Evolutionary conservation across 306 rosid species (phyloP).

Genomic region (Comarum palustre): DNA sequence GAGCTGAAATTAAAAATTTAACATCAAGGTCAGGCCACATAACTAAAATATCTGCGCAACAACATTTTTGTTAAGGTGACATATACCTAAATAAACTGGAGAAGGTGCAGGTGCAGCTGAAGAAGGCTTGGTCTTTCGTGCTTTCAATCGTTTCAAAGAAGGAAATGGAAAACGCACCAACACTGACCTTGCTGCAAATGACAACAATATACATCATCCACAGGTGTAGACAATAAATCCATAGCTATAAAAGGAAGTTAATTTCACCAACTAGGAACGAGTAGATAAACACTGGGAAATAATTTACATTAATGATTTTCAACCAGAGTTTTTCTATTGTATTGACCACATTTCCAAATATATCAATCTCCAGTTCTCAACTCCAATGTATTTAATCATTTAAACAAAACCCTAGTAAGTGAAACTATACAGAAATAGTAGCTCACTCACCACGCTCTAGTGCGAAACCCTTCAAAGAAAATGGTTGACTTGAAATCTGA

Average conservation of each 20-base stretch:
- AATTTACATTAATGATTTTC: not conserved
- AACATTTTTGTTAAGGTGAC: conserved; percentile 1
- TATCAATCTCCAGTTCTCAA: not conserved
- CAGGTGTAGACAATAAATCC: not conserved
- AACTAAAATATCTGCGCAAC: conserved; percentile 6
- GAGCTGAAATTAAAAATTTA: conserved; percentile 45
- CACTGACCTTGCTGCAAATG: conserved; percentile 55
- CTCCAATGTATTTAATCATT: not conserved
- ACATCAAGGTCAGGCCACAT: conserved; percentile 22
- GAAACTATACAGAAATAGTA: conserved; percentile 14
- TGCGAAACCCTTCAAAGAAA: conserved; percentile 35
- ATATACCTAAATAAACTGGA: conserved; percentile 50
- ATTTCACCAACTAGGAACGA: not conserved
- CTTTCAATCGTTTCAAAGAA: conserved; percentile 34
- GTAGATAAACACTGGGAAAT: conserved; percentile 15
- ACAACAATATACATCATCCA: conserved; percentile 13
- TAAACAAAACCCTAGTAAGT: not conserved
- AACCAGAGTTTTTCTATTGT: not conserved
- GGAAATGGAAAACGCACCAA: conserved; percentile 41
- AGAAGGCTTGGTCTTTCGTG: conserved; percentile 38
- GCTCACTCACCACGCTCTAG: conserved; percentile 38
- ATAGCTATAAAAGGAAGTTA: conserved; percentile 10
- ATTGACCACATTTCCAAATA: not conserved
- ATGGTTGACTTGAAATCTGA: conserved; percentile 34
- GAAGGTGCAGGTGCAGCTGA: conserved; percentile 49